Conservation (phyloP, 2,329 filamentous ascomycete genomes). For the Aulographum hederae region DNA sequence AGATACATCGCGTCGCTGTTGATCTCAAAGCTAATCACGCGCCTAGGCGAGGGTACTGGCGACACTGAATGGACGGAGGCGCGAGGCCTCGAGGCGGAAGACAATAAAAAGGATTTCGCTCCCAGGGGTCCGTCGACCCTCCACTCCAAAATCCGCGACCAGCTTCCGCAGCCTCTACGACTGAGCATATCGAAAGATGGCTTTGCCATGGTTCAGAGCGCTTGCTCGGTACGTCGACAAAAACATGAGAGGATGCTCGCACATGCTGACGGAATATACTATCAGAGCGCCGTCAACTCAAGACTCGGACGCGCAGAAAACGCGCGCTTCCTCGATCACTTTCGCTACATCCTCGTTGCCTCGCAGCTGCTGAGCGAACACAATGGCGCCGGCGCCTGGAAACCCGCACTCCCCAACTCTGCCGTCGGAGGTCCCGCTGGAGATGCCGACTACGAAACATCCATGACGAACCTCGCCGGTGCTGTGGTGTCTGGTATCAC, state of each 20-base stretch:
- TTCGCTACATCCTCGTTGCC: conserved; percentile 82
- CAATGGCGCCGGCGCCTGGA: conserved; percentile 18
- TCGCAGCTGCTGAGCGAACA: conserved; percentile 71
- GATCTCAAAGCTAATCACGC: conserved; percentile 13
- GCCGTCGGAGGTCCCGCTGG: conserved; percentile 7
- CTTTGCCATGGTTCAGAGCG: conserved; percentile 18
- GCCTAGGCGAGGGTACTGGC: conserved; percentile 9
- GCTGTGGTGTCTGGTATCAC: conserved; percentile 45
- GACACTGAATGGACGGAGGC: not conserved
- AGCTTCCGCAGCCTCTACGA: conserved; percentile 28
- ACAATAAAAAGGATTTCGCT: conserved; percentile 24
- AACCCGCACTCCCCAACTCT: not conserved
- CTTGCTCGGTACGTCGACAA: conserved; percentile 15
- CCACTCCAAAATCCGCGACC: conserved; percentile 27
- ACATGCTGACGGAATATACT: no score
- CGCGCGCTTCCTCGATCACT: conserved; percentile 73
- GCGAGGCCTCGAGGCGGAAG: not conserved
- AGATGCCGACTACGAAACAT: conserved; percentile 14
- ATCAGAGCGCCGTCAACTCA: conserved; percentile 49
- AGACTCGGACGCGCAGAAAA: conserved; percentile 63
- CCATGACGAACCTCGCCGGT: conserved; percentile 42
- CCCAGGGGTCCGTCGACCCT: conserved; percentile 30
- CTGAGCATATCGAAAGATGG: conserved; percentile 16
- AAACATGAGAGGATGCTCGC: no score
- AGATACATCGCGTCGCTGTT: not conserved